Evolutionary conservation across 441 rosid genomes (phyloP), one percentile per base, ranked within the genome.

Genomic region (Geranium incanum): DNA sequence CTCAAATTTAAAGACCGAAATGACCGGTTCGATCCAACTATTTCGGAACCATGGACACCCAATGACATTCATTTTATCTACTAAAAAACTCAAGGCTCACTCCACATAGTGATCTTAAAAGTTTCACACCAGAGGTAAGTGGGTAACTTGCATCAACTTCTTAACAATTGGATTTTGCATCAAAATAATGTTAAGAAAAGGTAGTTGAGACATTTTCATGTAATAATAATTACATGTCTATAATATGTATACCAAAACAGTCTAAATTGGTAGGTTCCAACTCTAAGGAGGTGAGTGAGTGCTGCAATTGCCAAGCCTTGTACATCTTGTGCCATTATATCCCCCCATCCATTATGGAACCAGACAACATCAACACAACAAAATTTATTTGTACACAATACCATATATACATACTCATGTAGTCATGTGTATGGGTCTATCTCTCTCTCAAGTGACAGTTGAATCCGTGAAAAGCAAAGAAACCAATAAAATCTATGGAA

Each of bases 391-490:
- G 15, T 18, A 13, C 59, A 50, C 18, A 50, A 50, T 18, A 50
- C 13, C 33, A 28, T 28, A 28, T 28, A 28, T 28, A 28, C 33
- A 28, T 28, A 28, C 33, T 28, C 33, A 28, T 28, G 33, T 28
- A 28, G 33, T 28, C 33, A 28, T 28, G 33, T 28, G 33, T 28
- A 2, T 28, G 33, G 0, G 33, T 28, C 33, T 28, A 28, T 28
- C 33, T 28, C 33, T 28, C 43, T 50, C 59, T 12, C 11, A 57
- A 18, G 64, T 16, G 28, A 60, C 65, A 60, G 65, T 60, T 60
- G 19, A 60, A 60, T 60, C 65, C 65, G 65, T 60, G 65, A 60
- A 60, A 33, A 60, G 23, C 65, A 60, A 60, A 11, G 33, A 28
- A 60, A 8, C 36, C 36, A 59, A 59, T 59, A 59, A 59, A 59